Evolutionary conservation across 495 filamentous ascomycete species (phyloP), one percentile per base, ranked within the genome.

Genomic region (Niebla homalea): DNA sequence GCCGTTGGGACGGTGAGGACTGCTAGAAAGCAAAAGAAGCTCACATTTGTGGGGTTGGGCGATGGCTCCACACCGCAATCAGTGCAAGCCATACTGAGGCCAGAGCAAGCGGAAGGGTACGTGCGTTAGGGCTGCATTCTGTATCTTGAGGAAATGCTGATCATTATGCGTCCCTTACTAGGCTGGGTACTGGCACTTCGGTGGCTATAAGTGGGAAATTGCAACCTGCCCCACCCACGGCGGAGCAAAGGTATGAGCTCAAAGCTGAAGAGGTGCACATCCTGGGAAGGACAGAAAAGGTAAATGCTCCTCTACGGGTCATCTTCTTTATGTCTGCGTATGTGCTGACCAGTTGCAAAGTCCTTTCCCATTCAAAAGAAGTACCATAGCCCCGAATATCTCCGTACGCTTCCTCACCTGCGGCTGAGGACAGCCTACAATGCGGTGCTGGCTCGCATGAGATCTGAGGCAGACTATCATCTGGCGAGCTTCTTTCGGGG

Each of bases 281-380:
- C 26, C 67, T 94, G 48, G 92, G 92, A 36, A 66, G 73, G 40
- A 76, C 87, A 39, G 83, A 95, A 52, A 78, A 82, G 71, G 89
- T 93, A 70, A 60, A 76, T 69, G n/a, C 29, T 26, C 11, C 10
- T 4, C 15, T 21, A 16, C 18, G n/a, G 11, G 2, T 26, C 6
- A n/a, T 6, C 44, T 57, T 41, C 29, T 44, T 40, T 41, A 37
- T 25, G 25, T 18, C 41, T 38, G n/a, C n/a, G 37, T 37, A 39
- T 36, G 7, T 23, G 45, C 22, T 43, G 39, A 49, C 52, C 18
- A 25, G 48, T 39, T 36, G 50, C 58, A 40, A 62, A 96, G 86
- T 85, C 80, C 49, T 92, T 84, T 61, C 89, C 90, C 2, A 77
- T 96, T 38, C 89, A 95, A 63, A 93, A 93, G 65, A 94, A 96